Conservation (phyloP, 1,139 yeast genomes). For the Williopsis jadinii region DNA sequence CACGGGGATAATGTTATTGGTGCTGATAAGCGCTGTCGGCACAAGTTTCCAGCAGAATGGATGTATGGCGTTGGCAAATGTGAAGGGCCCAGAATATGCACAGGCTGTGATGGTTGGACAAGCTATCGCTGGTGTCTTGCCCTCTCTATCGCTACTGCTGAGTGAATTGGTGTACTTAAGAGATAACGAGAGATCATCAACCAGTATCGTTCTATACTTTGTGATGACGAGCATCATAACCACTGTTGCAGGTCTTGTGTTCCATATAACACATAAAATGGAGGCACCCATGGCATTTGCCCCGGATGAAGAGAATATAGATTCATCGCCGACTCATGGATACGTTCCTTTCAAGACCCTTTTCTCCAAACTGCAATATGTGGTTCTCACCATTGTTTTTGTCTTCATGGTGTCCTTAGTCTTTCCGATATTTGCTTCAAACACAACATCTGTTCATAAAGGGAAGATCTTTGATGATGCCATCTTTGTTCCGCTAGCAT, state of each 20-base stretch:
- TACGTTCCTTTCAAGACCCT: slow-evolving; percentile 25
- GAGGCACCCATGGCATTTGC: slow-evolving; percentile 9
- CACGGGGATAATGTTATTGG: slow-evolving; percentile 47
- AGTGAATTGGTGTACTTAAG: slow-evolving; percentile 43
- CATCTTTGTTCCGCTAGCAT: slow-evolving; percentile 69
- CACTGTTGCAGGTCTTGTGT: slow-evolving; percentile 35
- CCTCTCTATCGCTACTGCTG: slow-evolving; percentile 66
- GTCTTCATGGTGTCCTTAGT: slow-evolving; percentile 72
- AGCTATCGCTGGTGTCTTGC: slow-evolving; percentile 88
- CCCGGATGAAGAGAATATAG: not conserved
- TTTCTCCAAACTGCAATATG: slow-evolving; percentile 45
- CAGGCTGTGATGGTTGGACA: slow-evolving; percentile 94
- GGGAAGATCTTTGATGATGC: slow-evolving; percentile 24
- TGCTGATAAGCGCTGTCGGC: slow-evolving; percentile 53
- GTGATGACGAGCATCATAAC: slow-evolving; percentile 59
- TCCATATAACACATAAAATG: slow-evolving; percentile 24
- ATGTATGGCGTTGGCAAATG: slow-evolving; percentile 78
- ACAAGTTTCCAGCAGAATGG: slow-evolving; percentile 84
- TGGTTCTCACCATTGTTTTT: slow-evolving; percentile 64
- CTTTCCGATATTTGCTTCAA: slow-evolving; percentile 88
- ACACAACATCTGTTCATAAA: slow-evolving; percentile 47
- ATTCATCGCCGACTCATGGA: slow-evolving; percentile 2
- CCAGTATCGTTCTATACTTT: slow-evolving; percentile 46
- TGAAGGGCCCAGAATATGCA: slow-evolving; percentile 69
- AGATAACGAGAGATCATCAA: slow-evolving; percentile 45